Conservation (phyloP, 2,329 filamentous ascomycete species). For the Hypoxylon sp. region DNA sequence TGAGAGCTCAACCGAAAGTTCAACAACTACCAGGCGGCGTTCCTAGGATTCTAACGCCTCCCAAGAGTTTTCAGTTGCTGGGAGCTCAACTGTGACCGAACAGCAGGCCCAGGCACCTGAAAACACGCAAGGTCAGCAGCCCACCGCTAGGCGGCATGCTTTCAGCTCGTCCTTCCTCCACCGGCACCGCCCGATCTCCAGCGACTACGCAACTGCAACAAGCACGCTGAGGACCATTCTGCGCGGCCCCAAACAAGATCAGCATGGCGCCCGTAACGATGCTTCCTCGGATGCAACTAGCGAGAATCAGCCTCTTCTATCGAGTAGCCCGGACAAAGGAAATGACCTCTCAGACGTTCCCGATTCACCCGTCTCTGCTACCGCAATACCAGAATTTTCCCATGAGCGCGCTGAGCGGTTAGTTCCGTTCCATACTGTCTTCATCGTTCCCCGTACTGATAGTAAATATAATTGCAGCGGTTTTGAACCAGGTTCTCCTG, state of each 20-base stretch:
- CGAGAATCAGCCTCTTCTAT: background rate
- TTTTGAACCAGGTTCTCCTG: background rate
- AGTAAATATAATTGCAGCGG: background rate
- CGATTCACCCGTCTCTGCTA: background rate
- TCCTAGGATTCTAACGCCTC: background rate
- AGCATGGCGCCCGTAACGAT: background rate
- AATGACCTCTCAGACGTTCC: background rate
- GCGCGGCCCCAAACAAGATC: background rate
- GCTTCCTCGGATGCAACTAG: background rate
- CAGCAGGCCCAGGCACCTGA: background rate
- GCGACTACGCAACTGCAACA: background rate
- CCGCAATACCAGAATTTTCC: background rate
- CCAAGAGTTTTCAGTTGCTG: background rate
- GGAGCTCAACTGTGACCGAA: background rate
- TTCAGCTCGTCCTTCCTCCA: background rate
- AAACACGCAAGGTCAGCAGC: background rate
- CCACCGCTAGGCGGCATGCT: background rate
- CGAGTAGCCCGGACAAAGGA: background rate
- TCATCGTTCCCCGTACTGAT: slow-evolving; percentile 1
- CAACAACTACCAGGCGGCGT: background rate
- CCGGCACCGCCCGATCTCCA: background rate
- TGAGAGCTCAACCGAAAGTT: background rate
- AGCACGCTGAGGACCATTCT: background rate
- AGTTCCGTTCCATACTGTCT: background rate
- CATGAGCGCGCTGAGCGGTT: background rate